These are phyloP conservation scores for Prunus kanzakura DNA, from an alignment of 306 rosid genomes.

Conservation along the genomic window DNA sequence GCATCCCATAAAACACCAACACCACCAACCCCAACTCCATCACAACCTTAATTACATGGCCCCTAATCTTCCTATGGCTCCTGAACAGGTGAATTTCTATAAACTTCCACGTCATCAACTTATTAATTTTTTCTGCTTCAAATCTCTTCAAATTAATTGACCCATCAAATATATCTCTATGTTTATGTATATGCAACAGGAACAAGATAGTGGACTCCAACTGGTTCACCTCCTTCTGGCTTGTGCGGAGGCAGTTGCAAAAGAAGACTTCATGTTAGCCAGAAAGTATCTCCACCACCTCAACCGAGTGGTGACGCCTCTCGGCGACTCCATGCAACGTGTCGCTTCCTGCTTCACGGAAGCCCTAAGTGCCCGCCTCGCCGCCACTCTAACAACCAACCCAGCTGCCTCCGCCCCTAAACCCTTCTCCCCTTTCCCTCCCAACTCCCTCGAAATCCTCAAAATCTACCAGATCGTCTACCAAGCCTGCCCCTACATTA, in stretches of 20 bases:
- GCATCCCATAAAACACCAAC: constrained; percentile 16
- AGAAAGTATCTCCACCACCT: constrained; percentile 78
- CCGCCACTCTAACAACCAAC: constrained; percentile 49
- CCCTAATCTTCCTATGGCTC: constrained; percentile 45
- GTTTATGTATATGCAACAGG: constrained; percentile 34
- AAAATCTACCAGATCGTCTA: constrained; percentile 83
- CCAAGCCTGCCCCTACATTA: constrained; percentile 89
- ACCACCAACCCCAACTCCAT: constrained; percentile 18
- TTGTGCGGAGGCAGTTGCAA: constrained; percentile 87
- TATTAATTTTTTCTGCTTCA: too few species aligned
- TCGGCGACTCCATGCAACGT: constrained; percentile 92
- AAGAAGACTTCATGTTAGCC: constrained; percentile 85
- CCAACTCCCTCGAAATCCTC: constrained; percentile 73
- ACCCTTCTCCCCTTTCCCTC: constrained; percentile 45
- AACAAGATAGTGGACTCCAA: constrained; percentile 93
- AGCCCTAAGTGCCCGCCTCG: constrained; percentile 68
- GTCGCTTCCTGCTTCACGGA: constrained; percentile 86
- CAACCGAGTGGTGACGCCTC: constrained; percentile 61
- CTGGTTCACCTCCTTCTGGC: constrained; percentile 90
- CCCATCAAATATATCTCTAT: neutral
- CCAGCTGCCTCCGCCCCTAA: constrained; percentile 11
- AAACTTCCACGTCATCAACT: neutral
- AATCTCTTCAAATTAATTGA: too few species aligned
- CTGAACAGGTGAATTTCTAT: constrained; percentile 48
- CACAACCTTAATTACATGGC: constrained; percentile 36